Evolutionary conservation across 2,329 filamentous ascomycete genomes (phyloP), one percentile per base, ranked within the genome.

Genomic region (Ophiostoma triangulosporum): DNA sequence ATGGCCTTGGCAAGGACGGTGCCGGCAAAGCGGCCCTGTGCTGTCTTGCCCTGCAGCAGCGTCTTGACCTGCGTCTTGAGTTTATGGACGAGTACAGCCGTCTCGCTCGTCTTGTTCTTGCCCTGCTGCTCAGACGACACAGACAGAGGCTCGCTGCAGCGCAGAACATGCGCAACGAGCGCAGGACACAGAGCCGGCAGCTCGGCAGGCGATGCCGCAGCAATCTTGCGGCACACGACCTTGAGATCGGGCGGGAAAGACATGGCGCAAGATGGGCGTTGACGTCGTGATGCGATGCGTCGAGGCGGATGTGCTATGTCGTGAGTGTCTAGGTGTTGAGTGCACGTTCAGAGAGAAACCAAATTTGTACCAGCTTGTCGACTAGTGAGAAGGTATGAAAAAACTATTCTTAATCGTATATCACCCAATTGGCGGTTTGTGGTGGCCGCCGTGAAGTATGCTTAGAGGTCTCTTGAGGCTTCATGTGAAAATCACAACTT

Each of bases 1-100:
- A 83, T 73, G 4, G 86, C 79, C 69, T 96, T 96, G 66, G 89
- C 78, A 49, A 96, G 69, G 15, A 86, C 81, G 43, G 86, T 79
- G 6, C 84, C 89, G 17, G 83, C 77, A 70, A 91, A 94, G 62
- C 88, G 80, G 43, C 84, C 87, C 61, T 89, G 80, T 2, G 79
- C 65, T 48, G 72, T 87, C 55, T 83, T 83, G 54, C 91, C 88
- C 64, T 87, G 86, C 32, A 96, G 71, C 14, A 96, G 73, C 12
- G 85, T 82, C 1, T 81, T 83, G 56, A 95, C 73, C 52, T 87
- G 81, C 4, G 86, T 88, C 64, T 86, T 88, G 62, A 94, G 74
- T 65, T 86, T 91, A 67, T 95, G 87, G 1, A 93, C 76, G 20
- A 88, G 76, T n/a, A 84, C 72, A 0, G 81, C 70, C 43, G 74